Evolutionary conservation across 192 early-diverging fungal genomes (phyloP).

Genomic region (Podila epicladia): DNA sequence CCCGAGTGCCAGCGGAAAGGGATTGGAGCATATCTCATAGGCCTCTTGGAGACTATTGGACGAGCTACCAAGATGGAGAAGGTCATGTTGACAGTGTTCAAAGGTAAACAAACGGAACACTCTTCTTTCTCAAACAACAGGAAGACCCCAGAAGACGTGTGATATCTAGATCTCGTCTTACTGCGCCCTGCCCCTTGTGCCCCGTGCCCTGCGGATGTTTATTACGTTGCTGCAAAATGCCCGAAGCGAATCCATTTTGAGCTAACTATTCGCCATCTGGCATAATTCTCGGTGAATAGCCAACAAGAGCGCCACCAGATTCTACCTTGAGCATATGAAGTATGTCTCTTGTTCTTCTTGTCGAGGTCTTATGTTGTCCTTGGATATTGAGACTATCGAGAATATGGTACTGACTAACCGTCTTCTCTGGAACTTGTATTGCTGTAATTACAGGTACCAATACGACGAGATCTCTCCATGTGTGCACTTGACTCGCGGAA

Average conservation of each 20-base stretch:
- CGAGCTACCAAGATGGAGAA: slow-evolving; percentile 63
- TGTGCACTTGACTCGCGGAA: slow-evolving; percentile 56
- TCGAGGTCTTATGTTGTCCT: not conserved
- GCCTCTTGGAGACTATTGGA: slow-evolving; percentile 63
- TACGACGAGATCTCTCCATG: slow-evolving; percentile 75
- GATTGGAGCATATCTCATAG: slow-evolving; percentile 67
- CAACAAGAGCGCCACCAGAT: slow-evolving; percentile 68
- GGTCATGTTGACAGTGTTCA: slow-evolving; percentile 76
- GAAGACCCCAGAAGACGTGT: not conserved
- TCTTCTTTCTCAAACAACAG: not conserved
- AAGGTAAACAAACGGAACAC: slow-evolving; percentile 47
- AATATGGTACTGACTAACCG: not conserved
- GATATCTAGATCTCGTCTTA: too few relatives aligned
- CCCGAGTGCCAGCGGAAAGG: slow-evolving; percentile 56
- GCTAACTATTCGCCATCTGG: not conserved
- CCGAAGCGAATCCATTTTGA: not conserved
- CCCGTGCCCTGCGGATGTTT: too few relatives aligned
- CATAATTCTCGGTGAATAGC: slow-evolving; percentile 22
- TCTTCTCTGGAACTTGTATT: not conserved
- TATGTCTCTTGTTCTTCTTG: slow-evolving; percentile 35
- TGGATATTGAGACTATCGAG: not conserved
- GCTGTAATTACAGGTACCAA: slow-evolving; percentile 51
- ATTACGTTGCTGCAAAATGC: too few relatives aligned
- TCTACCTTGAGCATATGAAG: slow-evolving; percentile 66
- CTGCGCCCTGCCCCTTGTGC: too few relatives aligned